These are phyloP conservation scores for Phytophthora vignae DNA, from an alignment of 352 stramenopile species.

Conservation along the genomic window DNA sequence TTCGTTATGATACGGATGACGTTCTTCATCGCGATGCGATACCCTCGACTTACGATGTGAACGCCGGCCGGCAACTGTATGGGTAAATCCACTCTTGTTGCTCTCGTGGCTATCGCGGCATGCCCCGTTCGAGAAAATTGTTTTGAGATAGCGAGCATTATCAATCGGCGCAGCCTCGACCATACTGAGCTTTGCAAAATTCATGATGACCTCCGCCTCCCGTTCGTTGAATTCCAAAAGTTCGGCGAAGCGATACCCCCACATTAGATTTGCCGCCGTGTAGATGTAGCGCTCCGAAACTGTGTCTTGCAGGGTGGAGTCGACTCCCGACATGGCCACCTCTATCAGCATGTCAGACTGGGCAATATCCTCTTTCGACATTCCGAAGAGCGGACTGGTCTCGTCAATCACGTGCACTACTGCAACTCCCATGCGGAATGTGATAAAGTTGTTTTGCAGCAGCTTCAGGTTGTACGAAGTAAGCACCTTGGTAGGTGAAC, in stretches of 20 bases:
- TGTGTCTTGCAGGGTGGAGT: constrained; percentile 86
- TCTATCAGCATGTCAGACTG: constrained; percentile 82
- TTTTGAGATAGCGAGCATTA: constrained; percentile 50
- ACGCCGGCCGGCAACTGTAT: constrained; percentile 19
- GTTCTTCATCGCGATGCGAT: constrained; percentile 24
- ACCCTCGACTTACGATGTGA: constrained; percentile 34
- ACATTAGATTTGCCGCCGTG: constrained; percentile 67
- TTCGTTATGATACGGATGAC: constrained; percentile 36
- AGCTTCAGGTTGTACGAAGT: constrained; percentile 84
- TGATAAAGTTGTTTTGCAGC: constrained; percentile 87
- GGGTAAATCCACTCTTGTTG: constrained; percentile 12
- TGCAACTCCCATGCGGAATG: constrained; percentile 84
- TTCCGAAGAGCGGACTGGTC: constrained; percentile 67
- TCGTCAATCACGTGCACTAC: constrained; percentile 85
- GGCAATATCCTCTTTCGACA: constrained; percentile 65
- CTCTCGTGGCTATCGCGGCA: constrained; percentile 17
- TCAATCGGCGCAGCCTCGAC: constrained; percentile 70
- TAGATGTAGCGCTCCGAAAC: constrained; percentile 86
- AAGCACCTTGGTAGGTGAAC: constrained; percentile 51
- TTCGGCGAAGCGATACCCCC: constrained; percentile 78
- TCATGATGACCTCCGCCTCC: constrained; percentile 76
- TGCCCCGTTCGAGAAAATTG: constrained; percentile 13
- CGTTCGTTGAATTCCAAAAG: constrained; percentile 76
- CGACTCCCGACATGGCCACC: constrained; percentile 78
- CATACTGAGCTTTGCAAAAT: constrained; percentile 79